Evolutionary conservation across 129 eudicot species (phyloP).

Genomic region (Flaveria robusta): DNA sequence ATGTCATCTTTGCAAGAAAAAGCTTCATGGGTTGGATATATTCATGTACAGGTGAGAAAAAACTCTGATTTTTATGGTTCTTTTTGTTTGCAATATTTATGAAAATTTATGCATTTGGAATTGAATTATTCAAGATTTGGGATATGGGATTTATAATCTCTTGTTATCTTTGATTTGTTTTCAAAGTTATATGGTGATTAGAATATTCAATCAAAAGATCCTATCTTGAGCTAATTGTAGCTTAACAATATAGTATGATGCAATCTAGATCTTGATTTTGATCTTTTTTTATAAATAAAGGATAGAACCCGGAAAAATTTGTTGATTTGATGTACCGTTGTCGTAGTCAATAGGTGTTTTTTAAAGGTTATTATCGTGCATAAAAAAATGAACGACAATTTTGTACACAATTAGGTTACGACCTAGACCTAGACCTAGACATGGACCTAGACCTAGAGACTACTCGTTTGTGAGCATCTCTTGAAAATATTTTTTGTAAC

Average conservation of each 20-base stretch:
- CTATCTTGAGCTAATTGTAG: constrained; percentile 9
- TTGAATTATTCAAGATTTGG: not conserved
- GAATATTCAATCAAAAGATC: constrained; percentile 5
- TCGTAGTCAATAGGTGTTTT: constrained; percentile 3
- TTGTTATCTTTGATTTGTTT: constrained; percentile 16
- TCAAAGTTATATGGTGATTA: constrained; percentile 8
- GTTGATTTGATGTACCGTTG: not conserved
- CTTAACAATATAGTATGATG: constrained; percentile 13
- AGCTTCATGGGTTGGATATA: constrained; percentile 83
- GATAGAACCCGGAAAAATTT: too few relatives aligned
- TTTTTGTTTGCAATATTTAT: not conserved
- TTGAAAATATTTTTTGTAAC: not conserved
- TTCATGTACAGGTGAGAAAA: constrained; percentile 75
- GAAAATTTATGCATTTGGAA: constrained; percentile 10
- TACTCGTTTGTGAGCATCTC: not conserved
- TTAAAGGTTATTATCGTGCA: not conserved
- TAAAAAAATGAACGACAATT: not conserved
- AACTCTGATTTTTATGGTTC: not conserved
- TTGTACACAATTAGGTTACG: constrained; percentile 5
- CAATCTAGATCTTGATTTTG: constrained; percentile 19
- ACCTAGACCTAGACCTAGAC: not conserved
- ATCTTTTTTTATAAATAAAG: not conserved
- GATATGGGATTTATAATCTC: not conserved
- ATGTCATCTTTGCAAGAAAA: constrained; percentile 69
- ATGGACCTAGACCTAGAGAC: too few relatives aligned